Conservation (phyloP, 108 stramenopile species). For the Epithemia pelagica region DNA sequence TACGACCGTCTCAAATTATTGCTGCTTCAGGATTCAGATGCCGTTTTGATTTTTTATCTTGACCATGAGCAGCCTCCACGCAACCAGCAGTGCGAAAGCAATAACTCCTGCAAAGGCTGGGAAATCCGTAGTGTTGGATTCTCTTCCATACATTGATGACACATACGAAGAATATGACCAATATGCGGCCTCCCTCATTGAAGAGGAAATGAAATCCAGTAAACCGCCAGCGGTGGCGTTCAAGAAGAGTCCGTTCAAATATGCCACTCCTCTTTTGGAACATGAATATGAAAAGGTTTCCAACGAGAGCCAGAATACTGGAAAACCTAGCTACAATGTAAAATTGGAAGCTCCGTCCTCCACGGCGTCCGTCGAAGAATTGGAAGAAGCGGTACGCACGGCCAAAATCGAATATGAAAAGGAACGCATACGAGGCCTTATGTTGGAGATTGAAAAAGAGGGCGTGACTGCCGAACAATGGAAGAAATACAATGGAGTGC, state of each 20-base stretch:
- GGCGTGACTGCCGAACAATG: slow-evolving; percentile 35
- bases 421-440: slow-evolving; percentile 42
- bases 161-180: slow-evolving; percentile 70
- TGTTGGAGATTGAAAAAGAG: slow-evolving; percentile 54
- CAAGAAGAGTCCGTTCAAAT: slow-evolving; percentile 9
- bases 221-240: slow-evolving; percentile 16
- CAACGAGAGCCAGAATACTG: slow-evolving; percentile 5
- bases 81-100: too few species aligned
- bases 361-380: slow-evolving; percentile 12
- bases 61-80: too few species aligned
- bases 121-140: slow-evolving; percentile 39
- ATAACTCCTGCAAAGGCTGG: too few species aligned
- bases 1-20: too few species aligned
- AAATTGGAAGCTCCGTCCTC: slow-evolving; percentile 1
- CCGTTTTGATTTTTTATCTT: too few species aligned
- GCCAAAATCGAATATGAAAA: slow-evolving; percentile 38
- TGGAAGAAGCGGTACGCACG: slow-evolving; percentile 15
- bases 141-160: slow-evolving; percentile 71
- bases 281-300: slow-evolving; percentile 19
- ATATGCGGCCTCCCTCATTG: slow-evolving; percentile 68
- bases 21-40: too few species aligned
- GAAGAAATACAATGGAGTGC: slow-evolving; percentile 27
- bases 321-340: background rate
- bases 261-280: slow-evolving; percentile 18
- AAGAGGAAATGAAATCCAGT: slow-evolving; percentile 46